Conservation (phyloP, 345 rosid genomes). For the Triadica sebifera region DNA sequence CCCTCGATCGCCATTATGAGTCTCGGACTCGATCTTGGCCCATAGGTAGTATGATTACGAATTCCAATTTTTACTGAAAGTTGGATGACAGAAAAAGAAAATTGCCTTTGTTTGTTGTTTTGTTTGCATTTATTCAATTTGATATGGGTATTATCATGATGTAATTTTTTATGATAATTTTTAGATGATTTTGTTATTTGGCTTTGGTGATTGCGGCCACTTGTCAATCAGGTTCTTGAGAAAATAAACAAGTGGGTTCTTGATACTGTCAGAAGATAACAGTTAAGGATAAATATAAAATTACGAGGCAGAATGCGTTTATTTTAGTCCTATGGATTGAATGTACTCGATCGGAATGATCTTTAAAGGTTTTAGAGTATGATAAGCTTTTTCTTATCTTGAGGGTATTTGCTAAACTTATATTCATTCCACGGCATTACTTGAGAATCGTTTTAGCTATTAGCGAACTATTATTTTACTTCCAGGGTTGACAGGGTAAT, state of each 20-base stretch:
- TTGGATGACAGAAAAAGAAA: neutral
- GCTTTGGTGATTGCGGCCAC: neutral
- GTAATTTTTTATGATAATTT: neutral
- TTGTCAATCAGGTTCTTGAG: neutral
- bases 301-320: neutral
- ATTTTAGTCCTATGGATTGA: neutral
- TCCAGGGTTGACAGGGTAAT: constrained; percentile 24
- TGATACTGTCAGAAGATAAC: no score
- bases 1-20: constrained; percentile 58
- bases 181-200: neutral
- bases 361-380: neutral
- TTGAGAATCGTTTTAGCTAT: constrained; percentile 10
- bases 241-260: no score
- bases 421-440: neutral
- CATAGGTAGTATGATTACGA: constrained; percentile 27
- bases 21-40: constrained; percentile 30
- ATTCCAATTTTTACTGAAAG: neutral
- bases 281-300: neutral
- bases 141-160: neutral
- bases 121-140: neutral
- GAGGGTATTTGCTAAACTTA: neutral
- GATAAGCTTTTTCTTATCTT: neutral
- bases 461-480: constrained; percentile 8
- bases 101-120: neutral
- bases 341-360: neutral